Evolutionary conservation across 2,329 filamentous ascomycete species (phyloP), one percentile per base, ranked within the genome.

Genomic region (Penicillium vulpinum): DNA sequence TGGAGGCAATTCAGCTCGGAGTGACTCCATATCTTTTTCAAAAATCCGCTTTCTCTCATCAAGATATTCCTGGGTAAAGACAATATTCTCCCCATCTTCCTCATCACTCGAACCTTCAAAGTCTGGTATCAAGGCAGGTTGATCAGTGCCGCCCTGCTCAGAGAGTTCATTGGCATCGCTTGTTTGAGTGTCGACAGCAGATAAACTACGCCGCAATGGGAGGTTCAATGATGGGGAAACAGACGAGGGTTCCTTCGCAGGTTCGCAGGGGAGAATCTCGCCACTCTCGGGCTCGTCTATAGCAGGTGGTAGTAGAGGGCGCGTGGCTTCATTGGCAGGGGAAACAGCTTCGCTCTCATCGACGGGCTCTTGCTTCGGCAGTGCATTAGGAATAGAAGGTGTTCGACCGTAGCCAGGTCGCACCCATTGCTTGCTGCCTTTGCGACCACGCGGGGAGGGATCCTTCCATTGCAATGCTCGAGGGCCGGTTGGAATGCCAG

Each of bases 51-150:
- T 78, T 16, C 76, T 72, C 61, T 77, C 74, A 26, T 76, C 75
- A 38, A 79, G 70, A 58, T 80, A 78, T 43, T 80, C 78, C 47
- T 81, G 77, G 11, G 77, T 79, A 40, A 81, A 76, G 33, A 77
- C 71, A 2, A 70, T 70, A 40, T 73, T 74, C 52, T 78, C 77
- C 49, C 78, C 77, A 44, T 79, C 77, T 38, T 77, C 75, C 57
- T 79, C 77, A n/a, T 78, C 75, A 44, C 72, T 74, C 21, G 70
- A 68, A 39, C 66, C 67, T 7, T 59, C 66, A 49, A 75, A 73
- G 33, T 72, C 70, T 2, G 73, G 72, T 41, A 75, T 68, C 8
- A 70, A 35, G 5, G 67, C 55, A 28, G 56, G 7, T 11, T 56
- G 54, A 39, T 66, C 53, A 2, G 18, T 50, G 21, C 56, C 56